Evolutionary conservation across 1,284 basidiomycete species (phyloP).

Genomic region (Heliocybe sulcata): DNA sequence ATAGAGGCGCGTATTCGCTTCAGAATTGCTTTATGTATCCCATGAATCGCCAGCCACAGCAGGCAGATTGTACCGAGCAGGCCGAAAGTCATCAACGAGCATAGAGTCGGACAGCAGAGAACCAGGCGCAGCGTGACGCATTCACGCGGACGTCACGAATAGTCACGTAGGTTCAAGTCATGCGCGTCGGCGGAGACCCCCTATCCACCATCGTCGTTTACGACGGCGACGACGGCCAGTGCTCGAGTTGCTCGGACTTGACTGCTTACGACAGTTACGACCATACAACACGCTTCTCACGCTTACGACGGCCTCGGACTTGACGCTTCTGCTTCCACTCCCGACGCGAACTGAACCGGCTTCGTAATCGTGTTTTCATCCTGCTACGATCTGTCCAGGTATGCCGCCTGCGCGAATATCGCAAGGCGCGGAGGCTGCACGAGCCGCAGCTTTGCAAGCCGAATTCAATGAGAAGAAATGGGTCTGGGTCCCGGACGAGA

Average conservation of each 20-base stretch:
- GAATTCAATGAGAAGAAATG: slow-evolving; percentile 97
- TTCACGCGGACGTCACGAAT: background rate
- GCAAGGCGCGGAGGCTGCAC: slow-evolving; percentile 63
- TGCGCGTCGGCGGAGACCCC: background rate
- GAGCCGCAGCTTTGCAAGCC: slow-evolving; percentile 82
- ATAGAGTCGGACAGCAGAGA: too few species aligned
- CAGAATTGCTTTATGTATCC: background rate
- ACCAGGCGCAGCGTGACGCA: background rate
- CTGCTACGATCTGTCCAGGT: background rate
- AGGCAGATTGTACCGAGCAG: background rate
- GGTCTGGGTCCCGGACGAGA: slow-evolving; percentile 92
- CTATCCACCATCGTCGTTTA: background rate
- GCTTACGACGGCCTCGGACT: background rate
- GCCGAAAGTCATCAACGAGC: background rate
- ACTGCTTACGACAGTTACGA: background rate
- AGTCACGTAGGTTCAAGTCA: background rate
- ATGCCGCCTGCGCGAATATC: slow-evolving; percentile 52
- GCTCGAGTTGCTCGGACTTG: background rate
- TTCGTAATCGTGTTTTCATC: background rate
- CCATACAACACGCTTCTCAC: background rate
- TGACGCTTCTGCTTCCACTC: background rate
- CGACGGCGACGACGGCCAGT: background rate
- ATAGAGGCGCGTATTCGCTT: background rate
- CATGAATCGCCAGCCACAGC: background rate
- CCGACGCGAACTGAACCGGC: background rate